Evolutionary conservation across 331 rosid species (phyloP), one percentile per base, ranked within the genome.

Genomic region (Quercus tomentella): DNA sequence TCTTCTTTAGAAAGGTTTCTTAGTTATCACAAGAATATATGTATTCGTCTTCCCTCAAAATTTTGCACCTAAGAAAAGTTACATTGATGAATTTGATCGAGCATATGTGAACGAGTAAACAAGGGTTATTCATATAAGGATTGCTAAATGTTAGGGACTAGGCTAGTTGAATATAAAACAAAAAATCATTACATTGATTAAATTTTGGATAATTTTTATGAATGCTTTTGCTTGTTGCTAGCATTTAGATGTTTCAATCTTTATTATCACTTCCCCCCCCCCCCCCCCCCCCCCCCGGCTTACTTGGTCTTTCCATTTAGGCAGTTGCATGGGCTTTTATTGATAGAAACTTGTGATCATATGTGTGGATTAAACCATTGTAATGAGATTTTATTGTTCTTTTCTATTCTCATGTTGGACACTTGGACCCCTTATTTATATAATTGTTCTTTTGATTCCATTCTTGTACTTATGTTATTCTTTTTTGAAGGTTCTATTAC

Each of bases 401-500:
- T 37, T 28, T 31, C 17, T 28, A 20, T 49, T 49, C 54, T 45
- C 4, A 12, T 45, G 17, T 45, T 45, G 54, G 54, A 45, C 17
- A 10, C 54, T 45, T 49, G 15, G 17, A 10, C 17, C 17, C 15
- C 1, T 4, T 49, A 49, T 49, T n/a, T n/a, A 49, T 49, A 49
- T 11, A 12, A 49, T 49, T 3, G 5, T 5, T 12, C 17, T 28
- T 37, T 66, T 67, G 7, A 26, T 75, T n/a, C 6, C 23, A 68
- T 28, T 15, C 18, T n/a, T 41, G n/a, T 37, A 52, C 75, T 60
- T 2, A 18, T 33, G 49, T 30, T 21, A 20, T 3, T 6, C 52
- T 15, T 35, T 17, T 60, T 49, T 79, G 18, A 52, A 96, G 99
- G 99, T 96, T 61, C 82, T 96, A 51, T 83, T 96, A 68, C 98